phyloP scores from a whole-genome alignment of 129 eudicot species.

The Erigeron canadensis region DNA sequence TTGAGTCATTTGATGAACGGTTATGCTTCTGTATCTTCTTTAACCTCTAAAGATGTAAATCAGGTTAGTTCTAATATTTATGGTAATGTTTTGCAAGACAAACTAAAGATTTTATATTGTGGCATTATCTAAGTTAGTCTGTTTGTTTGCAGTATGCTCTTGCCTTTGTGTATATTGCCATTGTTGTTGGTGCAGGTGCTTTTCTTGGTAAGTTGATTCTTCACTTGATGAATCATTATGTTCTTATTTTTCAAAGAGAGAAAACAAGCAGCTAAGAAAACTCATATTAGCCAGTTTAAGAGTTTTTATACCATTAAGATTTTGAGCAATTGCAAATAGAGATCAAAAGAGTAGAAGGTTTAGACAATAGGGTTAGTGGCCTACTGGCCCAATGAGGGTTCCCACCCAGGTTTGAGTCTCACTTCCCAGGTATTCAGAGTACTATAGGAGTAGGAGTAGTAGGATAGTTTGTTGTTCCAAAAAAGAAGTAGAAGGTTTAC shows the following conservation, averaged over 20 bases:
- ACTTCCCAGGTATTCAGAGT: too few species aligned
- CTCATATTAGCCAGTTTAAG: neutral
- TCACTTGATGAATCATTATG: neutral
- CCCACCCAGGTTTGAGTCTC: too few species aligned
- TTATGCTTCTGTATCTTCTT: constrained; percentile 36
- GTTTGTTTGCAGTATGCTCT: constrained; percentile 41
- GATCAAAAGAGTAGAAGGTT: too few species aligned
- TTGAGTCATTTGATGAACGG: constrained; percentile 33
- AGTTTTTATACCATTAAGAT: neutral
- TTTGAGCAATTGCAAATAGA: too few species aligned
- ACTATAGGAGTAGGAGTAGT: too few species aligned
- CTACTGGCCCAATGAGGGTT: too few species aligned
- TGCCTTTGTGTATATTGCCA: constrained; percentile 42
- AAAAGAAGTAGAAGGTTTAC: too few species aligned
- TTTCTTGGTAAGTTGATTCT: constrained; percentile 42
- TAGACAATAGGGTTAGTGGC: too few species aligned
- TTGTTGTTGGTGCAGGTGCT: constrained; percentile 47
- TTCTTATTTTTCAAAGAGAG: neutral
- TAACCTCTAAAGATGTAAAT: constrained; percentile 31
- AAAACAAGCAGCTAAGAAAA: neutral
- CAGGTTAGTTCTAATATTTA: constrained; percentile 20
- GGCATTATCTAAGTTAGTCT: neutral
- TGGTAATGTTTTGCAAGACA: neutral
- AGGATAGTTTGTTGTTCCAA: too few species aligned
- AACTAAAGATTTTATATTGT: neutral